Evolutionary conservation across 345 rosid species (phyloP).

Genomic region (Anacardium occidentale): DNA sequence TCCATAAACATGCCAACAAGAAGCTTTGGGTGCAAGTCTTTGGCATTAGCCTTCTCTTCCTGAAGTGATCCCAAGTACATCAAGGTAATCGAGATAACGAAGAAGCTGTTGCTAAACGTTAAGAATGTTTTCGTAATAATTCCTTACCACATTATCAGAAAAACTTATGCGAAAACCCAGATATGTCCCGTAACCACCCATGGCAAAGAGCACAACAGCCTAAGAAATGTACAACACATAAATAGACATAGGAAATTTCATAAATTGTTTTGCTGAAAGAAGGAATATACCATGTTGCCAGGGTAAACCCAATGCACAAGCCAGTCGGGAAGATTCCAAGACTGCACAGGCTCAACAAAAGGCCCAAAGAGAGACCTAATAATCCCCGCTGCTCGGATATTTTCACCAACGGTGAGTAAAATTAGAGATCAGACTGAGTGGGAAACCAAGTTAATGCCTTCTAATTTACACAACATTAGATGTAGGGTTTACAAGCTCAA

Average conservation of each 20-base stretch:
- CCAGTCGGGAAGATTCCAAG: conserved; percentile 78
- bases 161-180: conserved; percentile 77
- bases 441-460: not conserved
- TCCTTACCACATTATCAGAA: conserved; percentile 73
- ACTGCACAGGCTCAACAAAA: conserved; percentile 73
- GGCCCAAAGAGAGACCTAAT: conserved; percentile 69
- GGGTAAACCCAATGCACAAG: conserved; percentile 98
- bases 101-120: not conserved
- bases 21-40: conserved; percentile 91
- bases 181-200: conserved; percentile 96
- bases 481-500: not conserved
- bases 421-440: not conserved
- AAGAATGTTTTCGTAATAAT: not conserved
- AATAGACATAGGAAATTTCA: conserved; percentile 5
- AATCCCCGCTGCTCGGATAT: conserved; percentile 52
- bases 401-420: conserved; percentile 7
- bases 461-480: not conserved
- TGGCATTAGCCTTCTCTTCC: conserved; percentile 92
- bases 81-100: not conserved
- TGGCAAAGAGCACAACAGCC: conserved; percentile 96
- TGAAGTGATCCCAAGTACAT: conserved; percentile 15
- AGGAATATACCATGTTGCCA: conserved; percentile 68
- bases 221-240: conserved; percentile 22
- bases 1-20: conserved; percentile 90
- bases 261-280: not conserved